phyloP scores from a whole-genome alignment of 768 basidiomycete genomes.

The Naematelia aurantialba region DNA sequence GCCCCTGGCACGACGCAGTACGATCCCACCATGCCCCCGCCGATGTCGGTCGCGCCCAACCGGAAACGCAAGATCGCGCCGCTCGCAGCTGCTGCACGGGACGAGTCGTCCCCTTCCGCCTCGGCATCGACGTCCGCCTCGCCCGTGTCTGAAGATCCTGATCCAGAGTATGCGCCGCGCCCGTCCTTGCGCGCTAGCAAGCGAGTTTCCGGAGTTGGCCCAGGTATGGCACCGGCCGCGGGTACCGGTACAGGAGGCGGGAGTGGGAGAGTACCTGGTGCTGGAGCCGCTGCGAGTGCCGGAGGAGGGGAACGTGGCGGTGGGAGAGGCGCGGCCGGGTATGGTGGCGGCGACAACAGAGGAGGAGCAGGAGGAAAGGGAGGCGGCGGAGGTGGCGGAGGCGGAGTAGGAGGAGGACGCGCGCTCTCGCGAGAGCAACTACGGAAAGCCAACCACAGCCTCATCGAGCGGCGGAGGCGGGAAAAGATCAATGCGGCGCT shows the following conservation, averaged over 20 bases:
- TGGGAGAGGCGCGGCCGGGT: too few species aligned
- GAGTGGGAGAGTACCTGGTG: too few species aligned
- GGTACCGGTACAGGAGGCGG: too few species aligned
- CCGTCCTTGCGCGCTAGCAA: too few species aligned
- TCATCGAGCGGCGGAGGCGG: conserved; percentile 87
- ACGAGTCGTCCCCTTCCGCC: background rate
- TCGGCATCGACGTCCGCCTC: too few species aligned
- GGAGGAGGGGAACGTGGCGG: too few species aligned
- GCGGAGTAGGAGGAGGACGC: background rate
- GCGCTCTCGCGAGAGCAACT: conserved; percentile 62
- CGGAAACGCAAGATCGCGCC: background rate
- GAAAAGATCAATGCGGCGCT: conserved; percentile 96
- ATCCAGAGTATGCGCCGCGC: background rate
- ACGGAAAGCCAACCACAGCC: conserved; percentile 86
- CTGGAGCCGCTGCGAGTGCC: too few species aligned
- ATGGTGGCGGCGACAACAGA: too few species aligned
- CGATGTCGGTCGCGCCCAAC: background rate
- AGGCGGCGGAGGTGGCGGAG: background rate
- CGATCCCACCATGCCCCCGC: background rate
- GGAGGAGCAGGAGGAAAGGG: background rate
- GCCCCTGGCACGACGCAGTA: too few species aligned
- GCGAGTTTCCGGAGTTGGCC: too few species aligned
- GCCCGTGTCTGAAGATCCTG: too few species aligned
- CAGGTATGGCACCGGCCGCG: too few species aligned
- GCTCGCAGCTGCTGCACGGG: background rate